Conservation (phyloP, 805 yeast genomes). For the Saccharomycopsis amapae region DNA sequence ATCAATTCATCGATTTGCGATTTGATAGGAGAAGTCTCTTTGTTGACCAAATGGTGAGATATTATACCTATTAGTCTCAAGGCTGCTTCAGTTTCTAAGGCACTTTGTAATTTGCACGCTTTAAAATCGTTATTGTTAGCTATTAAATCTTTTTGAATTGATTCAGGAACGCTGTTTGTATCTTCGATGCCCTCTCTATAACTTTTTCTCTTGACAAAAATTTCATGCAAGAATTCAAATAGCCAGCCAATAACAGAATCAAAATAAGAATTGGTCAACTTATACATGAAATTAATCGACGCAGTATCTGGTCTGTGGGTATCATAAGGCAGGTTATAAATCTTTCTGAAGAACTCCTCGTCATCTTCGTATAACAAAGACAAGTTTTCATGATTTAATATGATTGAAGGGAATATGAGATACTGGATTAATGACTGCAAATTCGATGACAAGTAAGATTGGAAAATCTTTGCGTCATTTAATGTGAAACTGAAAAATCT, state of each 20-base stretch:
- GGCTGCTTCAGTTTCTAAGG: conserved; percentile 74
- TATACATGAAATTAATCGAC: conserved; percentile 60
- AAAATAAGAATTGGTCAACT: conserved; percentile 16
- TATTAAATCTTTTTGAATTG: conserved; percentile 49
- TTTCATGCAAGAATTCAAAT: conserved; percentile 50
- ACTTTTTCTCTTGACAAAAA: conserved; percentile 37
- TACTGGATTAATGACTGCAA: conserved; percentile 12
- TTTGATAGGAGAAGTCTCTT: conserved; percentile 38
- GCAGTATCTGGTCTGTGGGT: conserved; percentile 69
- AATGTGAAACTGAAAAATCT: conserved; percentile 14
- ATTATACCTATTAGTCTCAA: conserved; percentile 73
- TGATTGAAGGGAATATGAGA: conserved; percentile 53
- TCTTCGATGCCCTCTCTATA: background rate
- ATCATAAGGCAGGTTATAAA: conserved; percentile 60
- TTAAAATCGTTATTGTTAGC: conserved; percentile 32
- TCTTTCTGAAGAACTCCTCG: conserved; percentile 70
- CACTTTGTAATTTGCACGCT: conserved; percentile 32
- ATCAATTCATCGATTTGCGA: conserved; percentile 62
- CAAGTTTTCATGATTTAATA: conserved; percentile 57
- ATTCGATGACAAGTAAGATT: conserved; percentile 28
- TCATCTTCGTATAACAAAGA: conserved; percentile 78
- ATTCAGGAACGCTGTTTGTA: conserved; percentile 41
- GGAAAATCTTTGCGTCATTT: conserved; percentile 28
- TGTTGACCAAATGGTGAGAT: conserved; percentile 39
- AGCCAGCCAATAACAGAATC: conserved; percentile 22